Percentiles rank a stretch among this genome's conserved stretches.
phyloP scores from a whole-genome alignment of 345 rosid species.

The Isatis tinctoria region DNA sequence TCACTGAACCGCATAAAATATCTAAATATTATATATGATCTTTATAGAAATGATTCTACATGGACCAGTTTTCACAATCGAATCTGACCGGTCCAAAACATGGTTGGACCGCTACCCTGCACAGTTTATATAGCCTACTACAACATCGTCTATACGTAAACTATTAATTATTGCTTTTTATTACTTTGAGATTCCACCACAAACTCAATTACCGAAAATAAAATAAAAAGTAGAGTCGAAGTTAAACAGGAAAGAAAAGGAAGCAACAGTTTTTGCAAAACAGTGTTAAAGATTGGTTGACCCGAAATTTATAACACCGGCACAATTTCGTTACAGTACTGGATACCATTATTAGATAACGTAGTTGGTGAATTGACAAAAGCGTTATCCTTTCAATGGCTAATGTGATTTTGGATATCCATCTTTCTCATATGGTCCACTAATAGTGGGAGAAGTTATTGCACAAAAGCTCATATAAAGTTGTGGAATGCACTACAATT shows the following conservation, averaged over 20 bases:
- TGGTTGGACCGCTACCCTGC: constrained; percentile 1
- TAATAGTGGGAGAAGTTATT: constrained; percentile 18
- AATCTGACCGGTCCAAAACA: constrained; percentile 1
- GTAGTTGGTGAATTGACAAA: constrained; percentile 20
- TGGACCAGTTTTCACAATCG: background rate
- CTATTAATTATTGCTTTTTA: background rate
- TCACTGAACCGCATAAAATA: background rate
- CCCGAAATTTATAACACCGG: background rate
- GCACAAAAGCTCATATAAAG: constrained; percentile 14
- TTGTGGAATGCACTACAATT: constrained; percentile 12
- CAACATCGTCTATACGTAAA: background rate
- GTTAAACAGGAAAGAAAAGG: background rate
- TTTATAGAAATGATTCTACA: background rate
- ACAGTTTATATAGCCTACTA: background rate
- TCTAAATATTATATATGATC: background rate
- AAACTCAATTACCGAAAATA: background rate
- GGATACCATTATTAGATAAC: constrained; percentile 7
- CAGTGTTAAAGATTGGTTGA: background rate
- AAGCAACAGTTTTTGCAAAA: background rate
- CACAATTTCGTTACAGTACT: background rate
- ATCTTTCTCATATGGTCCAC: constrained; percentile 28
- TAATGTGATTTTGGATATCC: constrained; percentile 18
- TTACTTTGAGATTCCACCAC: constrained; percentile 3
- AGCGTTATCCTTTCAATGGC: constrained; percentile 8
- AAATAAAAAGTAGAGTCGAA: background rate